Conservation (phyloP, 257 asterid species). For the Nemophila menziesii region DNA sequence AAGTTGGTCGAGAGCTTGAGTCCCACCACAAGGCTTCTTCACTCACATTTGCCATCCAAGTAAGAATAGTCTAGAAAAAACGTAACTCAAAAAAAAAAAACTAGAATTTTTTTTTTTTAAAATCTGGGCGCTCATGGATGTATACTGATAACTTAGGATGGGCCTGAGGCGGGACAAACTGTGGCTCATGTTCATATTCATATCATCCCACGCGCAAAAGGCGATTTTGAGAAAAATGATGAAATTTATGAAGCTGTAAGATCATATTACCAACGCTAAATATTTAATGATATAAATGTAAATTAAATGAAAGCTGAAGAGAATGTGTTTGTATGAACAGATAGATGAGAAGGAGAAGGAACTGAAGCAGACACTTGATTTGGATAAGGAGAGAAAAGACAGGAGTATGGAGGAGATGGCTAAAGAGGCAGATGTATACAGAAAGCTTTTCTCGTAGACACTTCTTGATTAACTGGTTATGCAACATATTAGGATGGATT, state of each 20-base stretch:
- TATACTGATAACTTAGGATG: constrained; percentile 43
- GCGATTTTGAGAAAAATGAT: constrained; percentile 74
- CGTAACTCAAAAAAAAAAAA: too few relatives aligned
- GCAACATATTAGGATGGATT: neutral
- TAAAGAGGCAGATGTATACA: constrained; percentile 69
- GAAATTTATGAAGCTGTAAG: constrained; percentile 90
- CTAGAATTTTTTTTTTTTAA: too few relatives aligned
- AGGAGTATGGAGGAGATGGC: constrained; percentile 80
- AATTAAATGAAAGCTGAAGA: neutral
- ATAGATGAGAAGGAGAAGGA: constrained; percentile 76
- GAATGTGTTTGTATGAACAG: constrained; percentile 21
- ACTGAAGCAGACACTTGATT: constrained; percentile 70
- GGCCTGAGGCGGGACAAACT: constrained; percentile 88
- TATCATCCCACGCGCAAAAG: constrained; percentile 68
- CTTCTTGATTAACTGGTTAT: too few relatives aligned
- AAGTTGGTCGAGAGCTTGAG: constrained; percentile 70
- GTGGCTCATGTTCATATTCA: constrained; percentile 88
- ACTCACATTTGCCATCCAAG: constrained; percentile 76
- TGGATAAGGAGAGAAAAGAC: constrained; percentile 82
- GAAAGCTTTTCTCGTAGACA: constrained; percentile 50
- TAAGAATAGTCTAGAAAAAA: too few relatives aligned
- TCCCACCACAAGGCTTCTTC: constrained; percentile 81
- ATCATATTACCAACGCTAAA: neutral
- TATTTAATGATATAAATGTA: neutral
- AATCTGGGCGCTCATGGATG: neutral